These are phyloP conservation scores for Cyberlindnera xylosilytica DNA, from an alignment of 805 yeast species.

Conservation along the genomic window DNA sequence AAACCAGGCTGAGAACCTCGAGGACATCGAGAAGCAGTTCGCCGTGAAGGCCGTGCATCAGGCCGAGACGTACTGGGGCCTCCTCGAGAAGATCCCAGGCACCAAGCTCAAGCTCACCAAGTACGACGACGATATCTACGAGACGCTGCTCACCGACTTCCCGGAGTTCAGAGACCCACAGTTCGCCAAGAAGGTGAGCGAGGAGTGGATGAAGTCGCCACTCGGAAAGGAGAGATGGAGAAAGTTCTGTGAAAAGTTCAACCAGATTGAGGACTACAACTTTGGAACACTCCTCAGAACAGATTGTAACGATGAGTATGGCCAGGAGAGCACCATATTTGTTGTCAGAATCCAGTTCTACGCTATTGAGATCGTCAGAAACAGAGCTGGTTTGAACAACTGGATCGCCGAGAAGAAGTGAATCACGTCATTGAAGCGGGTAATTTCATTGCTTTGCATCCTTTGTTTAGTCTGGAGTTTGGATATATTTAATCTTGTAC, in stretches of 20 bases:
- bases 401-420: conserved; percentile 56
- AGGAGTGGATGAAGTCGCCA: conserved; percentile 77
- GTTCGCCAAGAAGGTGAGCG: conserved; percentile 56
- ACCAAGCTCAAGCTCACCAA: conserved; percentile 70
- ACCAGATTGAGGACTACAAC: conserved; percentile 85
- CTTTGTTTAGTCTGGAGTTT: neutral
- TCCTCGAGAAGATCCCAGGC: conserved; percentile 74
- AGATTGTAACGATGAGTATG: conserved; percentile 69
- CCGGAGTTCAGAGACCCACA: conserved; percentile 80
- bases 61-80: conserved; percentile 89
- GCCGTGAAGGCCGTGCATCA: conserved; percentile 97
- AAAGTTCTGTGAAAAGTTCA: conserved; percentile 76
- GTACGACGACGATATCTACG: conserved; percentile 68
- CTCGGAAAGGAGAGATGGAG: conserved; percentile 91
- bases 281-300: conserved; percentile 91
- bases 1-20: conserved; percentile 90
- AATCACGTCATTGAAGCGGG: too few relatives aligned
- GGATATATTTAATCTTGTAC: neutral
- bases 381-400: conserved; percentile 85
- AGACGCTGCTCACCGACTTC: conserved; percentile 60
- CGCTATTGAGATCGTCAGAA: conserved; percentile 92
- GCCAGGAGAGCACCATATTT: conserved; percentile 80
- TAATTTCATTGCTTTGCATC: too few relatives aligned
- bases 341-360: conserved; percentile 92
- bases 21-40: conserved; percentile 94